Conservation (phyloP, 345 rosid species). For the Citrus maxima region DNA sequence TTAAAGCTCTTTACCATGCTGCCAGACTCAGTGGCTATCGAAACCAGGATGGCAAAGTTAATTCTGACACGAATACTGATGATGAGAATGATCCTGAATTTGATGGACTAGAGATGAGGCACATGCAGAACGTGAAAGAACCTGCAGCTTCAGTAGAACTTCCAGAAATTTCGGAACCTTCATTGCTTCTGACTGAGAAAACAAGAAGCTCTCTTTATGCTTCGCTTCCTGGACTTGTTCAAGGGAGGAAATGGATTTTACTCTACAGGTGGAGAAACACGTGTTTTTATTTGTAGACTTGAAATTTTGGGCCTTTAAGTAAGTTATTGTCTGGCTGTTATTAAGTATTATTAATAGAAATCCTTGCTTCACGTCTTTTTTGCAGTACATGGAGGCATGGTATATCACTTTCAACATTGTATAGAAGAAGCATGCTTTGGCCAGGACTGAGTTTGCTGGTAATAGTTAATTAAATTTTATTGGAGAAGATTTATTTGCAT, state of each 20-base stretch:
- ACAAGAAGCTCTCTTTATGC: constrained; percentile 54
- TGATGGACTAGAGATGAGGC: constrained; percentile 63
- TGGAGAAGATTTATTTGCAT: neutral
- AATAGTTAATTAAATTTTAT: constrained; percentile 17
- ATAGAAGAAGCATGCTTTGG: constrained; percentile 93
- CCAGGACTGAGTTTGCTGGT: constrained; percentile 95
- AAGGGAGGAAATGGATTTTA: constrained; percentile 91
- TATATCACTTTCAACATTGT: constrained; percentile 82
- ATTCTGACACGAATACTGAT: constrained; percentile 34
- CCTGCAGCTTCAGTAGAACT: constrained; percentile 31
- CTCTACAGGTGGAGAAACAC: constrained; percentile 65
- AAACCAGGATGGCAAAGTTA: constrained; percentile 44
- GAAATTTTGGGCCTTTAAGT: constrained; percentile 3
- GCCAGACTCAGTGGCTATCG: constrained; percentile 47
- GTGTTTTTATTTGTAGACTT: neutral
- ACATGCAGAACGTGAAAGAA: constrained; percentile 34
- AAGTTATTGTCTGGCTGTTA: neutral
- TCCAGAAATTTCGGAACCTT: constrained; percentile 75
- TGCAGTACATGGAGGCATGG: constrained; percentile 98
- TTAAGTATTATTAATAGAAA: neutral
- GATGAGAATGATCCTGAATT: constrained; percentile 32
- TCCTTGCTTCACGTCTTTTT: constrained; percentile 6
- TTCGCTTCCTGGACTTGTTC: constrained; percentile 84
- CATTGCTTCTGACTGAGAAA: constrained; percentile 73
- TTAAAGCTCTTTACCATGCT: constrained; percentile 52